A percentile compares a stretch with the other conserved stretches of the same genome.
Evolutionary conservation across 1,139 yeast species (phyloP).

Genomic region (Candida labiduridarum): DNA sequence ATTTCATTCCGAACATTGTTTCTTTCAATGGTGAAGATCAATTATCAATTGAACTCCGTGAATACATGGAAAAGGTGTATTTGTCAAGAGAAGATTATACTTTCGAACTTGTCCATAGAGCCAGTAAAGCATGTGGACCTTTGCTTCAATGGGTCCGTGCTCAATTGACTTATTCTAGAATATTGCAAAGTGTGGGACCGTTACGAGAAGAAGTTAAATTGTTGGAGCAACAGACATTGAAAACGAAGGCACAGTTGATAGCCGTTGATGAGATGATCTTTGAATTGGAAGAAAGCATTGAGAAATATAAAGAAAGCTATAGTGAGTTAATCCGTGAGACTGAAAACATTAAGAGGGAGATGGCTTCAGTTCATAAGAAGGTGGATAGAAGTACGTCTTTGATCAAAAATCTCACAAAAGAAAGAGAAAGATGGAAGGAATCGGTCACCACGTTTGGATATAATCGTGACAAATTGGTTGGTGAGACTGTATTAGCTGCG

Average conservation of each 20-base stretch:
- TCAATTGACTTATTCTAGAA: slow-evolving; percentile 70
- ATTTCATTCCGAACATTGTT: slow-evolving; percentile 83
- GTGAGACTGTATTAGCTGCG: slow-evolving; percentile 66
- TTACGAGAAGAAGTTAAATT: slow-evolving; percentile 63
- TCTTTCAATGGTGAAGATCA: slow-evolving; percentile 66
- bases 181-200: slow-evolving; percentile 75
- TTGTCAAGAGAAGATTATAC: slow-evolving; percentile 66
- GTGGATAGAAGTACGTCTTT: slow-evolving; percentile 65
- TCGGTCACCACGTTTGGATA: slow-evolving; percentile 54
- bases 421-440: slow-evolving; percentile 74
- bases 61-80: slow-evolving; percentile 60
- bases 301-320: slow-evolving; percentile 65
- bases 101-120: slow-evolving; percentile 77
- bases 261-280: slow-evolving; percentile 82
- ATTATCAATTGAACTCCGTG: slow-evolving; percentile 54
- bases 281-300: slow-evolving; percentile 74
- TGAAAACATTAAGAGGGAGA: slow-evolving; percentile 73
- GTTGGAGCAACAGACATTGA: slow-evolving; percentile 62
- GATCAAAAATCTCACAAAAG: slow-evolving; percentile 65
- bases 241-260: slow-evolving; percentile 65
- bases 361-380: slow-evolving; percentile 61
- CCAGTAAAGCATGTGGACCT: slow-evolving; percentile 96
- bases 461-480: slow-evolving; percentile 54
- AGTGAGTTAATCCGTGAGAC: slow-evolving; percentile 75
- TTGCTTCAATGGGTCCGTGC: slow-evolving; percentile 88